These are phyloP conservation scores for Mycena olivaceomarginata DNA, from an alignment of 768 basidiomycete species.

Conservation along the genomic window DNA sequence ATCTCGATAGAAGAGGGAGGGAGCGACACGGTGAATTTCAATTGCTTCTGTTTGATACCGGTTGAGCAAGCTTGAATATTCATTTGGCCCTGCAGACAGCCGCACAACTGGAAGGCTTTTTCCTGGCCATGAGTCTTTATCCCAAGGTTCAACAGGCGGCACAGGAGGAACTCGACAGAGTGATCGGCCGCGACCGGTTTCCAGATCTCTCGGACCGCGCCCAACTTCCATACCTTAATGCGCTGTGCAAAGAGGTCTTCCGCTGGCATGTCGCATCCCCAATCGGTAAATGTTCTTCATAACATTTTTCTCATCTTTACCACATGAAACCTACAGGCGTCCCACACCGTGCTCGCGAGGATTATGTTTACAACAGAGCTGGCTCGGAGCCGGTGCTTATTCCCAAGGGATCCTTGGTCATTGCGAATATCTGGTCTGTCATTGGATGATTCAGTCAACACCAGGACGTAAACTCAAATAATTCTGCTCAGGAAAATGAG, in stretches of 20 bases:
- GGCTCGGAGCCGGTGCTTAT: conserved; percentile 22
- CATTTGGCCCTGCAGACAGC: background rate
- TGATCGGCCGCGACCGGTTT: background rate
- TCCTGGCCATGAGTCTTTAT: background rate
- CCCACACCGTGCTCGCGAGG: conserved; percentile 28
- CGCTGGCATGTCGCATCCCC: background rate
- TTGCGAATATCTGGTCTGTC: conserved; percentile 34
- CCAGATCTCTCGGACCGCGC: background rate
- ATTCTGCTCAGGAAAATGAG: conserved; percentile 42
- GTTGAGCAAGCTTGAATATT: background rate
- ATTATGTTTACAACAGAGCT: conserved; percentile 22
- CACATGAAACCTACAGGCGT: background rate
- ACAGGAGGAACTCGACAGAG: conserved; percentile 41
- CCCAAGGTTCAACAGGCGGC: conserved; percentile 50
- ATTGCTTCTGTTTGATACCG: background rate
- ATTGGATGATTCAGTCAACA: too few species aligned
- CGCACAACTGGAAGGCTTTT: background rate
- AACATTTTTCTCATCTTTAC: background rate
- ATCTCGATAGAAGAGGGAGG: conserved; percentile 23
- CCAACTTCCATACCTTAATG: background rate
- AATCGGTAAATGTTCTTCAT: background rate
- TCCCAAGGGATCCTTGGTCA: conserved; percentile 22
- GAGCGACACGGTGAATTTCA: conserved; percentile 23
- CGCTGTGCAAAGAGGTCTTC: background rate
- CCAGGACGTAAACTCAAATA: background rate